Conservation (phyloP, 495 filamentous ascomycete species). For the Clavariopsis aquatica region DNA sequence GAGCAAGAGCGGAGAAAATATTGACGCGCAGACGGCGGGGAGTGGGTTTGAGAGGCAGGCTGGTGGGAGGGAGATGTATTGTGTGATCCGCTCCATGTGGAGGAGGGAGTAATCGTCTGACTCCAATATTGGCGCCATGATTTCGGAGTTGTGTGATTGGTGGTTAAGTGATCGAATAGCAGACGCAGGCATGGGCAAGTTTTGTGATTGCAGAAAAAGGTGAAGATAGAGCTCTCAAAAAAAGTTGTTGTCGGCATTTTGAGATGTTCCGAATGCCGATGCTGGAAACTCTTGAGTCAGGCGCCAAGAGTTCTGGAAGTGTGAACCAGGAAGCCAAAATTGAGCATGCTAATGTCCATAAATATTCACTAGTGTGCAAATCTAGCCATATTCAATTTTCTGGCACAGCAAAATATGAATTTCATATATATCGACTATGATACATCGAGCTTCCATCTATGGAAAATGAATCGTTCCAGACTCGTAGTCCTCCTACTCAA, state of each 20-base stretch:
- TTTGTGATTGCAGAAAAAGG: background rate
- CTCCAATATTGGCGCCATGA: slow-evolving; percentile 23
- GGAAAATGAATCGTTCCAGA: background rate
- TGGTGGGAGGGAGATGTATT: slow-evolving; percentile 72
- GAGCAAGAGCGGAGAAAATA: slow-evolving; percentile 74
- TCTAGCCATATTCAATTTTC: too few relatives aligned
- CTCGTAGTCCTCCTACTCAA: too few relatives aligned
- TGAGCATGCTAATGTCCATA: background rate
- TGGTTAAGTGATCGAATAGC: background rate
- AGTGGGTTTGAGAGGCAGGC: slow-evolving; percentile 64
- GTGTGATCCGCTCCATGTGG: slow-evolving; percentile 59
- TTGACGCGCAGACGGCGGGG: slow-evolving; percentile 67
- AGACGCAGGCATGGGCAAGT: background rate
- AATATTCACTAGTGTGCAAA: too few relatives aligned
- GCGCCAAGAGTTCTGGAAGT: background rate
- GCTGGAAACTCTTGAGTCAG: background rate
- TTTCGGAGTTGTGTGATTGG: background rate
- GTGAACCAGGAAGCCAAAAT: background rate
- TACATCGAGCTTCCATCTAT: background rate
- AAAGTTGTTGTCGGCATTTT: slow-evolving; percentile 2
- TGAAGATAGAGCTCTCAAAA: background rate
- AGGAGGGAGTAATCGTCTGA: slow-evolving; percentile 54
- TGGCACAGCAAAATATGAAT: too few relatives aligned
- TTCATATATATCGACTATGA: background rate
- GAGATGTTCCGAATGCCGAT: background rate